Evolutionary conservation across 1,284 basidiomycete species (phyloP).

Genomic region (Irpex sp.): DNA sequence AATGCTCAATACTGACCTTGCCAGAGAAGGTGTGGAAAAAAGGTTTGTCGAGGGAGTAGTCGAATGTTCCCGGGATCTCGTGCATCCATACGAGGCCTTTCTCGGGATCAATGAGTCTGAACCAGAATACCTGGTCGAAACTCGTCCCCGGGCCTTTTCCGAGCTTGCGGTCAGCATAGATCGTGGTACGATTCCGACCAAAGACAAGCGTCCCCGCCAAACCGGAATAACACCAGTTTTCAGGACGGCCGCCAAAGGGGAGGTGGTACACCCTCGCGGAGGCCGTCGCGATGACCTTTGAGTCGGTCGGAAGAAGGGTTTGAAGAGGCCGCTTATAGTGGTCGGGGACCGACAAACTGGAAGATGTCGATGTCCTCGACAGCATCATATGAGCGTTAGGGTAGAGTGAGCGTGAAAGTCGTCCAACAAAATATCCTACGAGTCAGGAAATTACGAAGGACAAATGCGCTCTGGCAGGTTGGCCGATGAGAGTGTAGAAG

Average conservation of each 20-base stretch:
- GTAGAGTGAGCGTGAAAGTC: neutral
- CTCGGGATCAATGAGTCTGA: conserved; percentile 72
- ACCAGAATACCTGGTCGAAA: conserved; percentile 45
- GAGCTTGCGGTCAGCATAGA: conserved; percentile 18
- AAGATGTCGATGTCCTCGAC: conserved; percentile 13
- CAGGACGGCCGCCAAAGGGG: conserved; percentile 39
- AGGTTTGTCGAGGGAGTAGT: conserved; percentile 84
- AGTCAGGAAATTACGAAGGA: neutral
- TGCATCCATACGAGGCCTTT: conserved; percentile 84
- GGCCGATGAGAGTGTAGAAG: neutral
- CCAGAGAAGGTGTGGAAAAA: conserved; percentile 92
- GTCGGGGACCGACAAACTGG: conserved; percentile 18
- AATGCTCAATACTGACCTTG: conserved; percentile 50
- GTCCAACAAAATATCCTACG: neutral
- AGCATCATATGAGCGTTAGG: conserved; percentile 5
- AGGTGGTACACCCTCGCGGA: conserved; percentile 52
- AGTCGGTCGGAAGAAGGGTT: conserved; percentile 24
- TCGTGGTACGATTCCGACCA: conserved; percentile 53
- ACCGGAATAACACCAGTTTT: conserved; percentile 71
- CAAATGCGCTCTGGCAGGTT: neutral
- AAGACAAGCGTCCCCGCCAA: conserved; percentile 72
- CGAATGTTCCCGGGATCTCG: conserved; percentile 74
- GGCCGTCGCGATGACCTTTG: conserved; percentile 25
- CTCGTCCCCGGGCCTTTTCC: conserved; percentile 17
- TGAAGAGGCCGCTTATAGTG: conserved; percentile 24